Evolutionary conservation across 192 early-diverging fungal genomes (phyloP).

Genomic region (Haplosporangium gracile): DNA sequence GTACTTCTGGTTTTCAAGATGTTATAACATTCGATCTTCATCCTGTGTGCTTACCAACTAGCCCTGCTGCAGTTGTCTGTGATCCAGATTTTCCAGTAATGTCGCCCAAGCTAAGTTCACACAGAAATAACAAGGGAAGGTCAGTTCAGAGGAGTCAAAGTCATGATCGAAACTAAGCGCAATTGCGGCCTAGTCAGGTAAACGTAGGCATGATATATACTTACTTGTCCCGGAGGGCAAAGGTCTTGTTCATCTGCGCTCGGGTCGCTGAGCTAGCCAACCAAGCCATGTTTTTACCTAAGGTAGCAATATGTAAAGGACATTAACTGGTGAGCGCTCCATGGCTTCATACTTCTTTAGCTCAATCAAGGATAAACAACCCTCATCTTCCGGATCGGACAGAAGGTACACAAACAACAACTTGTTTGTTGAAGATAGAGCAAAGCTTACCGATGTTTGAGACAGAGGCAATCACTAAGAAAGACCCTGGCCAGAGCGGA

Average conservation of each 20-base stretch:
- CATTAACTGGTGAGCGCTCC: neutral
- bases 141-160: neutral
- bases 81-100: slow-evolving; percentile 88
- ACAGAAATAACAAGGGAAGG: neutral
- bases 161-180: neutral
- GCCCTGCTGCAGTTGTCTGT: slow-evolving; percentile 85
- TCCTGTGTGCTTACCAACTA: slow-evolving; percentile 72
- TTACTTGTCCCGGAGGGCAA: slow-evolving; percentile 78
- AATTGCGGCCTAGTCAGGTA: neutral
- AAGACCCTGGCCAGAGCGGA: slow-evolving; percentile 82
- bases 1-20: neutral
- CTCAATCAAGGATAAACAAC: neutral
- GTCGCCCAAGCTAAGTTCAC: slow-evolving; percentile 73
- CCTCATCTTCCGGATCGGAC: neutral
- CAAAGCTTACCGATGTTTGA: slow-evolving; percentile 80
- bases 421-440: neutral
- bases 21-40: neutral
- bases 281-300: slow-evolving; percentile 87
- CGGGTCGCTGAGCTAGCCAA: slow-evolving; percentile 83
- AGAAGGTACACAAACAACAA: no score
- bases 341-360: neutral
- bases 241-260: slow-evolving; percentile 86
- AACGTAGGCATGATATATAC: neutral
- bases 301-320: neutral
- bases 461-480: slow-evolving; percentile 78